Evolutionary conservation across 768 basidiomycete genomes (phyloP), one percentile per base, ranked within the genome.

Genomic region (Suillus plorans): DNA sequence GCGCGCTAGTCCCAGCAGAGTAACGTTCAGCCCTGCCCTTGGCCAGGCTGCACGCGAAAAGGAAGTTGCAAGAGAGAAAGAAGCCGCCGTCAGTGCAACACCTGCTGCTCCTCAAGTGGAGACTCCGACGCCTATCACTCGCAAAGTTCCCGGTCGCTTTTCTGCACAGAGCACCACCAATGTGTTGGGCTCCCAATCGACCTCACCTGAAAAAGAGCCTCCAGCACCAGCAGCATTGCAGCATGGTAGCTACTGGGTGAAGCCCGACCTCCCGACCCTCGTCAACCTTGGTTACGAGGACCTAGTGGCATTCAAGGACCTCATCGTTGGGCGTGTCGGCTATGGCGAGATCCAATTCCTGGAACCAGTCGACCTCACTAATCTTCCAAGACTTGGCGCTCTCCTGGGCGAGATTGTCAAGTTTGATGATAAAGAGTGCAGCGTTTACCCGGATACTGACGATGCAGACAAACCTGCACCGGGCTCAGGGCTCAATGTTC

Each of bases 161-260:
- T 73, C 75, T 7, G 79, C 78, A 39, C 79, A 80, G n/a, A 70
- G 70, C 50, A 74, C 74, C 55, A 64, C 70, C 42, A 70, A 73
- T 61, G 55, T 65, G 12, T 67, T 77, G 16, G 73, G 74, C 28
- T 49, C 61, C 61, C 68, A 72, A 66, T 67, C 69, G 31, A 62
- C 68, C 70, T 78, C 50, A 20, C 61, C 66, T 66, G 71, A 63
- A 68, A 79, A 65, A 78, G 74, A 70, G 16, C 55, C 64, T 2
- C 61, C 71, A 14, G 39, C 70, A 13, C 69, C 80, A 22, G 76
- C 76, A 20, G 81, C 85, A 60, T 82, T 86, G 18, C 85, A 88
- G 66, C 88, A 95, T 66, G 97, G 96, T 49, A 94, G 97, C 66
- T 99, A 99, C 79, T 98, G 88, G 85, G 87, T 91, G 63, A 89